Evolutionary conservation across 768 basidiomycete genomes (phyloP), one percentile per base, ranked within the genome.

Genomic region (Lanmaoa rubissima): DNA sequence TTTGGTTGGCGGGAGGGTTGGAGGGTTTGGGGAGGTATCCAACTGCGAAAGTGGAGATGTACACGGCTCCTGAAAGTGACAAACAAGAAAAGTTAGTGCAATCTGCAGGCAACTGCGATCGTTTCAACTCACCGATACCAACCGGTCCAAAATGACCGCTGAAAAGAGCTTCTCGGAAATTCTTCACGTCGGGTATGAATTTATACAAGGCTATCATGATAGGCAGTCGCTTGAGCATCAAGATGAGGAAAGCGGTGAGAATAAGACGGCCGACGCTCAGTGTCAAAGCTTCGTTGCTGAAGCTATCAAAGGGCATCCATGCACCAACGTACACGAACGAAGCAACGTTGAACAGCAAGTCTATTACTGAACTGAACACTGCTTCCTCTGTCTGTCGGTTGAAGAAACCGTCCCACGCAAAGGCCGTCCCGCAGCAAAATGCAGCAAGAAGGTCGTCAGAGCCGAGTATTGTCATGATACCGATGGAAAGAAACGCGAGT

Each of bases 181-280:
- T 98, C 77, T 96, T 97, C 63, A 98, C 83, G 67, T 99, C 96
- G 1, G 97, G 97, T 56, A 98, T 96, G 83, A 88, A 98, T 66
- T 77, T 86, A 75, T 96, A 97, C 40, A 95, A 70, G 0, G 83
- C 84, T 26, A 97, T 76, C 71, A 98, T 90, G 58, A 87, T 69
- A 0, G 97, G 97, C 16, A 98, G 76, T 16, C 97, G 80, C 32
- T 93, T 83, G 17, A 98, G 74, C 3, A 94, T 62, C 49, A 99
- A 76, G n/a, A 98, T 81, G 50, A 88, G 78, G 50, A 98, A 78
- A 3, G 90, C 90, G 48, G 95, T 81, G 39, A 92, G 86, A 49
- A 97, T 72, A 19, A 99, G 79, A 31, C 94, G 78, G 90, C 94
- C 93, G 11, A 91, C 86, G 42, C 78, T 82, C 48, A 99, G 76